phyloP scores from a whole-genome alignment of 1,284 basidiomycete species.

The Thelephora terrestris region DNA sequence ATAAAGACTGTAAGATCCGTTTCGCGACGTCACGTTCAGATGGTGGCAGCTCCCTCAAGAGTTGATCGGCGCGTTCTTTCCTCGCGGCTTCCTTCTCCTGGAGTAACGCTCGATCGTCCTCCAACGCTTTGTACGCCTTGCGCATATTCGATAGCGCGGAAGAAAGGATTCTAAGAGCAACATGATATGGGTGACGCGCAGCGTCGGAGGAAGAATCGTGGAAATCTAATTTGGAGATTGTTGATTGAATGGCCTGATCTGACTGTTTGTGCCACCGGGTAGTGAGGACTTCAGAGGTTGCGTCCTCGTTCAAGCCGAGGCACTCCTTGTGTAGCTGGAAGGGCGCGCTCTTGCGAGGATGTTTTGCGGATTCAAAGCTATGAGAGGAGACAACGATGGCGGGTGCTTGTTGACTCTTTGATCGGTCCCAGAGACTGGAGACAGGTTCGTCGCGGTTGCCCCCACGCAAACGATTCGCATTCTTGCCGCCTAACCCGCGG shows the following conservation, averaged over 20 bases:
- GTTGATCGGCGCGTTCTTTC: slow-evolving; percentile 35
- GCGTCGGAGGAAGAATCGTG: slow-evolving; percentile 35
- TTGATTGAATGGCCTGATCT: slow-evolving; percentile 56
- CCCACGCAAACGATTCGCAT: slow-evolving; percentile 16
- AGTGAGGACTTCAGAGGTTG: slow-evolving; percentile 37
- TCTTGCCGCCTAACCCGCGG: slow-evolving; percentile 36
- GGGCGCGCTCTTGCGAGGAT: neutral
- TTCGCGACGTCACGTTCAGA: slow-evolving; percentile 56
- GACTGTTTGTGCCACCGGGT: slow-evolving; percentile 64
- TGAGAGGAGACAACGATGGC: slow-evolving; percentile 41
- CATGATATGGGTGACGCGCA: slow-evolving; percentile 50
- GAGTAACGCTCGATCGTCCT: slow-evolving; percentile 40
- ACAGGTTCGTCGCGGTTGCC: neutral
- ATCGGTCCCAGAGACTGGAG: neutral
- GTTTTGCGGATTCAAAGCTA: slow-evolving; percentile 20
- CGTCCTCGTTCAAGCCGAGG: slow-evolving; percentile 14
- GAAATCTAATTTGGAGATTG: slow-evolving; percentile 37
- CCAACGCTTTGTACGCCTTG: slow-evolving; percentile 47
- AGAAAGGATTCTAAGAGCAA: slow-evolving; percentile 58
- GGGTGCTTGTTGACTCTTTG: slow-evolving; percentile 24
- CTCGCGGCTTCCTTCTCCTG: slow-evolving; percentile 48
- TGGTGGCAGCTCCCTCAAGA: slow-evolving; percentile 45
- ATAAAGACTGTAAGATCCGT: slow-evolving; percentile 56
- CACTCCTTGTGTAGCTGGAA: slow-evolving; percentile 6
- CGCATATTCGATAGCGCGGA: slow-evolving; percentile 50